Evolutionary conservation across 2,329 filamentous ascomycete species (phyloP), one percentile per base, ranked within the genome.

Genomic region (Cytospora schulzeri): DNA sequence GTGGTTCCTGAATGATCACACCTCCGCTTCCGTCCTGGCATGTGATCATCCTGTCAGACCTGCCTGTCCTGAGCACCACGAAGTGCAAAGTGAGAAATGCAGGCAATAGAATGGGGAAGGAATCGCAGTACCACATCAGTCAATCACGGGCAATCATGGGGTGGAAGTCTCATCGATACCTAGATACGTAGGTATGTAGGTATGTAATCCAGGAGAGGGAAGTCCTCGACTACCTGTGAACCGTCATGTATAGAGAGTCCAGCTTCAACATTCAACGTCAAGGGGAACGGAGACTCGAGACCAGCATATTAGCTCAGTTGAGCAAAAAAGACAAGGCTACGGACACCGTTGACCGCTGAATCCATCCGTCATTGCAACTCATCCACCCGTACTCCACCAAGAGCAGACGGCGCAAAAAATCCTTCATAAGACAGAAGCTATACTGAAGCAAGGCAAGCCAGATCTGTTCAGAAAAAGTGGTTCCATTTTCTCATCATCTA

Each of bases 401-500:
- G 45, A 54, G 58, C 55, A 56, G 55, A 58, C 58, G 51, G 45
- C 24, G 55, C 58, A 28, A 45, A 24, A 35, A 35, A 14, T 14
- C 45, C 28, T 22, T 38, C 33, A 15, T 50, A 26, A 59, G 38
- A 24, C 29, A 62, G 51, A 54, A 22, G 59, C 52, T 56, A n/a
- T 60, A 45, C 58, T 15, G 57, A 57, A 55, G 55, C 59, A 59
- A 56, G 29, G 58, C 51, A 54, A 52, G 19, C 51, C 28, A 57
- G 17, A 62, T 48, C 26, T 60, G 50, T 29, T 62, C 58, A 59
- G 17, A 51, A 57, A 54, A 59, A 56, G 51, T 51, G 33, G 54
- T 60, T 66, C 61, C 64, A 64, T 64, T 60, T 41, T 61, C 33
- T 67, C 58, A 63, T 67, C 58, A 66, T 57, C 60, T 58, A 65